Conservation (phyloP, 2,329 filamentous ascomycete species). For the Fusarium udum region DNA sequence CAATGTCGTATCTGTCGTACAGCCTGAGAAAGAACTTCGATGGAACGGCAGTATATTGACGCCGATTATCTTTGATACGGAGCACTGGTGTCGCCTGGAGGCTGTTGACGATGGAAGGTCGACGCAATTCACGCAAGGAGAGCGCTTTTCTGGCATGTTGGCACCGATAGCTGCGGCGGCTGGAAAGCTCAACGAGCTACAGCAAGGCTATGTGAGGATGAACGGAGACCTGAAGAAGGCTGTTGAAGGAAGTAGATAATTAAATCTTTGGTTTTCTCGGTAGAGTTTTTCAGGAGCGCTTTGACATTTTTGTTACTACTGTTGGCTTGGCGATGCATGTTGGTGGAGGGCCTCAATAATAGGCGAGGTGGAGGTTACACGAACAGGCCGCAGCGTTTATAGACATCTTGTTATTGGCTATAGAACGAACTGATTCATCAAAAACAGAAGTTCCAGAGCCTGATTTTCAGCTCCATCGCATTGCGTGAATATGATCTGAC, state of each 20-base stretch:
- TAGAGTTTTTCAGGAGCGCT: rapidly evolving
- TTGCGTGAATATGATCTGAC: background rate
- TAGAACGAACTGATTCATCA: background rate
- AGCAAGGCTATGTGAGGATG: background rate
- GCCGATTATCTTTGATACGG: background rate
- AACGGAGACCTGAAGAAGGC: background rate
- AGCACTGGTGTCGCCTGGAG: slow-evolving; percentile 5
- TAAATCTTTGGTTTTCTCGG: too few relatives aligned
- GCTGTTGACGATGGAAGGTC: rapidly evolving
- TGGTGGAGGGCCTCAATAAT: background rate
- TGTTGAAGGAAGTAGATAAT: background rate
- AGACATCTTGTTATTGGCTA: background rate
- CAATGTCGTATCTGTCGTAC: background rate
- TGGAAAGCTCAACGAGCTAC: background rate
- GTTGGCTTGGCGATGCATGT: too few relatives aligned
- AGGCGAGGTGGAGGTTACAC: background rate
- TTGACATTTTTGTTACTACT: background rate
- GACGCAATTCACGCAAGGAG: background rate
- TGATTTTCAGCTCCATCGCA: background rate
- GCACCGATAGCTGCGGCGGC: background rate
- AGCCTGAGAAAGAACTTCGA: background rate
- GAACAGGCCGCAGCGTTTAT: background rate
- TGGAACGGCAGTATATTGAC: slow-evolving; percentile 8
- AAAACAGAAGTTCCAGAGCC: background rate
- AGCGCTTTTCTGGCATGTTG: slow-evolving; percentile 2